Base-by-base conservation (phyloP, 495 filamentous ascomycete genomes). In the Talaromyces proteolyticus region DNA sequence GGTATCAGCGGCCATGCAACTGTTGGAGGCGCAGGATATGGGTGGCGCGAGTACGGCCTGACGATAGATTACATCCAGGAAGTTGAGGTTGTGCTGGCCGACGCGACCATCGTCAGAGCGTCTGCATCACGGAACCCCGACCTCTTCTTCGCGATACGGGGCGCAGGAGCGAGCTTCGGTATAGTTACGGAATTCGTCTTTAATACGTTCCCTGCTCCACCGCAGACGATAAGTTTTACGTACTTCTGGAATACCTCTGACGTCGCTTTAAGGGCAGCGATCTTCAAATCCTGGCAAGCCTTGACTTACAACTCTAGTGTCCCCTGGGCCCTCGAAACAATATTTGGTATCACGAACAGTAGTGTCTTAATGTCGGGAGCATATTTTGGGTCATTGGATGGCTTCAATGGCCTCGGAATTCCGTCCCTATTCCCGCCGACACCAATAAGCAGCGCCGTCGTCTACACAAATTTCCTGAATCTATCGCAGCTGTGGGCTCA, bases 1-100 rank as follows among this genome's bases (percentile, higher is more conserved):
- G 88, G 88, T 14, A 75, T 86, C 18, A 86, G 82, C 19, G 88
- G 88, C 4, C 88, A 92, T 60, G 74, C 78, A 43, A 84, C 83
- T 0, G 83, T 89, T 47, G 87, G 86, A 12, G 87, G 87, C 5
- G 80, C 75, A 38, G 87, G 86, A 0, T 70, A 76, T 21, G 69
- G 67, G 6, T 81, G 81, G 6, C 78, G 85, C 18, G 73, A 77
- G 25, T 87, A 77, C 72, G 87, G 87, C 16, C 59, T 79, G 0
- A 70, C 82, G 0, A 62, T 91, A 41, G 87, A 91, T 55, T 75
- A 75, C 26, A 75, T 90, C 42, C 49, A 79, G 14, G 79, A 56
- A 12, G 59, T 78, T 14, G 74, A 82, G 23, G 80, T 88, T 1
- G 82, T 89, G 12, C 71, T 84, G 4, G 81, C 82, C 1, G 74